A percentile compares a stretch with the other conserved stretches of the same genome.
Evolutionary conservation across 2,329 filamentous ascomycete species (phyloP).

Genomic region (Apiospora pterosperma): DNA sequence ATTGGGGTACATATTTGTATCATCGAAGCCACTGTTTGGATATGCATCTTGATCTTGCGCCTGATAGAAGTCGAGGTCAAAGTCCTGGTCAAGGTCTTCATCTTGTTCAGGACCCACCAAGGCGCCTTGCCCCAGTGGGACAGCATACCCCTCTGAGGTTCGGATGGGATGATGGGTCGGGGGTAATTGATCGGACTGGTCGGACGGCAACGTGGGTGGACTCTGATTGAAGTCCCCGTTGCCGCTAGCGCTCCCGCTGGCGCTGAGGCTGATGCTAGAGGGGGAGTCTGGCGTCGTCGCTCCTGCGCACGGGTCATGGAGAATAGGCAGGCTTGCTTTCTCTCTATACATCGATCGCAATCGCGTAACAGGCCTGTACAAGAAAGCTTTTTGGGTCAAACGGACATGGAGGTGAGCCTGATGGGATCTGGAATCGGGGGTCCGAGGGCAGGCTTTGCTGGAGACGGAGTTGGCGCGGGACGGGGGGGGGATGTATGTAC

Average conservation of each 20-base stretch:
- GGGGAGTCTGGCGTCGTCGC: neutral
- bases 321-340: constrained; percentile 10
- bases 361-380: constrained; percentile 7
- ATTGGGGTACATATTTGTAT: neutral
- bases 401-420: neutral
- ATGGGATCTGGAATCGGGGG: too few relatives aligned
- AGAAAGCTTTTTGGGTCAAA: neutral
- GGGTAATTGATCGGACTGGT: neutral
- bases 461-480: too few relatives aligned
- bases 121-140: neutral
- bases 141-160: too few relatives aligned
- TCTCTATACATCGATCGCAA: constrained; percentile 8
- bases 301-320: neutral
- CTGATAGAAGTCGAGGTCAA: too few relatives aligned
- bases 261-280: too few relatives aligned
- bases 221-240: too few relatives aligned
- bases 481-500: too few relatives aligned
- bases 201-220: neutral
- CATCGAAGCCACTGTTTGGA: neutral
- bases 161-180: neutral
- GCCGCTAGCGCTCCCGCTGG: too few relatives aligned
- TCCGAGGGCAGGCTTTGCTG: too few relatives aligned
- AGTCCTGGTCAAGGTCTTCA: too few relatives aligned
- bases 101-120: neutral
- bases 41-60: neutral